Base-by-base conservation (phyloP, 805 yeast species). In the Pichia rugopelliculosa region DNA sequence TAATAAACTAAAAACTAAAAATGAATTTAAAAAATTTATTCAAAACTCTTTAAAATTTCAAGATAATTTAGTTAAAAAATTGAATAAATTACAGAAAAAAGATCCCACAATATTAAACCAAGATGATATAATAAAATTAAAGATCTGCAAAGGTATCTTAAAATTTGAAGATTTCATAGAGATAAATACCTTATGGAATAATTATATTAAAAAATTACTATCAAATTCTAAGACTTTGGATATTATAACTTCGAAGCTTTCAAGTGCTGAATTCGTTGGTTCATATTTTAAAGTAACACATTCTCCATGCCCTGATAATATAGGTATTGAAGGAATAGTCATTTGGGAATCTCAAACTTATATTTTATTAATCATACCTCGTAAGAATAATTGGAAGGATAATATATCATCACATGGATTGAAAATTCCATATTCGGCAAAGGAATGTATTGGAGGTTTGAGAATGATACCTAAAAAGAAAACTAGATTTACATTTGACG, bases 201-300 rank as follows among this genome's bases (percentile, higher is more conserved):
- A 66, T 17, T 89, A 89, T 59, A 78, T 82, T 42, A 68, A 65
- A 30, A 83, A 80, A 39, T 64, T 87, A 4, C 54, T 86, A 9
- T 73, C 64, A 33, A 53, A 47, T 7, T 52, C 57, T 39, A 53
- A 54, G 13, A 59, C 60, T 33, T 49, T 63, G 45, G 58, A 39
- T 48, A 46, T 50, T 10, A 56, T 80, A 1, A 62, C 84, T 20
- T 68, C 77, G 6, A 80, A 82, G 54, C 65, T 89, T 37, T 75
- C 91, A 1, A 74, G 83, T 51, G 87, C 93, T 1, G 97, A 89
- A 58, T 84, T 76, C 64, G 84, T 83, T 56, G 96, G 97, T 3
- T 77, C 93, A n/a, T 61, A 64, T 38, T 48, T 88, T 13, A 71
- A 71, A 13, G 89, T 89, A 0, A 56, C 71, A 2, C 74, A 77